Evolutionary conservation across 257 asterid species (phyloP).

Genomic region (Gynochthodes officinalis): DNA sequence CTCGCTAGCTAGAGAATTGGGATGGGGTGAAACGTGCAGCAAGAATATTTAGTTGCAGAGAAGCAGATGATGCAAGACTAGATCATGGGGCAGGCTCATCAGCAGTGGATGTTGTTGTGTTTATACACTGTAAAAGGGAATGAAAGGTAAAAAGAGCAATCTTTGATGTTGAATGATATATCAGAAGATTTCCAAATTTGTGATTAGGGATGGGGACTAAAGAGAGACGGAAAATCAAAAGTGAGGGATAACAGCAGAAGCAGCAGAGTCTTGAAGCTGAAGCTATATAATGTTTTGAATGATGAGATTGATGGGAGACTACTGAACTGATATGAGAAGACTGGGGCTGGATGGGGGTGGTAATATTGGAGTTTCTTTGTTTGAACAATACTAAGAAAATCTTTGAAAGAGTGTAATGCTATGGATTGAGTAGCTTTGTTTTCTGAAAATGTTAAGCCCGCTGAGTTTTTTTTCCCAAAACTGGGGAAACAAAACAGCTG

Average conservation of each 20-base stretch:
- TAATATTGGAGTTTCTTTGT: slow-evolving; percentile 21
- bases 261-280: slow-evolving; percentile 20
- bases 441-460: slow-evolving; percentile 17
- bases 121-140: not conserved
- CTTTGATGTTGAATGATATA: slow-evolving; percentile 35
- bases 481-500: slow-evolving; percentile 40
- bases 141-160: not conserved
- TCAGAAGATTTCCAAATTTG: slow-evolving; percentile 54
- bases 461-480: slow-evolving; percentile 35
- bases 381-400: slow-evolving; percentile 39
- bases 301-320: slow-evolving; percentile 47
- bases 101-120: slow-evolving; percentile 1
- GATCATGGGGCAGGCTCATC: slow-evolving; percentile 2
- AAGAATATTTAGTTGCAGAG: not conserved
- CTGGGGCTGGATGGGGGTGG: slow-evolving; percentile 1
- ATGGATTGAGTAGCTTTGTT: slow-evolving; percentile 30
- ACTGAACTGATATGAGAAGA: slow-evolving; percentile 15
- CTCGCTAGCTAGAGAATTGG: not conserved
- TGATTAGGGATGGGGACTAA: slow-evolving; percentile 27
- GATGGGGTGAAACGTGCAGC: not conserved
- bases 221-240: slow-evolving; percentile 8
- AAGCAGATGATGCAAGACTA: not conserved
- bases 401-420: slow-evolving; percentile 16
- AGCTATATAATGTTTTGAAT: slow-evolving; percentile 19
- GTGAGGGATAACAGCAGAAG: not conserved